phyloP scores from a whole-genome alignment of 345 rosid species.

The Sonneratia caseolaris region DNA sequence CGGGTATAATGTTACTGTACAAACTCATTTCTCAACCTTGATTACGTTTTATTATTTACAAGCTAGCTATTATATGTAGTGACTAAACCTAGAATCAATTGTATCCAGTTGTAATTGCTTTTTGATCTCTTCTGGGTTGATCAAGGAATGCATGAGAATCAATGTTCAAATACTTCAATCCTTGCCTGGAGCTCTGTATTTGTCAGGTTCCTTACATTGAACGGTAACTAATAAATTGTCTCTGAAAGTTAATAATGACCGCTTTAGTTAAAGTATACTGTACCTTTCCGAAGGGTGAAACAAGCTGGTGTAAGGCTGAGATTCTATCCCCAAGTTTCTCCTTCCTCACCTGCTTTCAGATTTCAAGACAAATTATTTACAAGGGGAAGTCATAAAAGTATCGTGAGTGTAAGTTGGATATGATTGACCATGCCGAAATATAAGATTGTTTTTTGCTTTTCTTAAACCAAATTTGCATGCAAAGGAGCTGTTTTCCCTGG shows the following conservation, averaged over 20 bases:
- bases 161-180: not conserved
- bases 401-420: too few species aligned
- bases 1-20: too few species aligned
- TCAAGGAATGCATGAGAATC: not conserved
- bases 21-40: too few species aligned
- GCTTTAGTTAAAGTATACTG: not conserved
- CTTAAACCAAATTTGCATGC: not conserved
- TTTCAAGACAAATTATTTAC: not conserved
- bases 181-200: too few species aligned
- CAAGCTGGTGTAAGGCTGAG: conserved; percentile 85
- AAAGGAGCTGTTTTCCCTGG: not conserved
- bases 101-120: not conserved
- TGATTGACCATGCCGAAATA: too few species aligned
- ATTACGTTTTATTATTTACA: not conserved
- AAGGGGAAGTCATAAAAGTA: not conserved
- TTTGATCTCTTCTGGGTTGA: not conserved
- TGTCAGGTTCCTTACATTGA: too few species aligned
- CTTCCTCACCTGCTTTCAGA: conserved; percentile 55
- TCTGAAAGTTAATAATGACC: too few species aligned
- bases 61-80: not conserved
- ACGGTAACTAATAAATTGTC: too few species aligned
- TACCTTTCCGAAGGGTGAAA: conserved; percentile 94
- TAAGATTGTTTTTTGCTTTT: too few species aligned
- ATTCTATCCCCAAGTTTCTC: conserved; percentile 78
- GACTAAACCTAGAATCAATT: not conserved